Evolutionary conservation across 2,329 filamentous ascomycete genomes (phyloP), one percentile per base, ranked within the genome.

Genomic region (Phialocephala sp.): DNA sequence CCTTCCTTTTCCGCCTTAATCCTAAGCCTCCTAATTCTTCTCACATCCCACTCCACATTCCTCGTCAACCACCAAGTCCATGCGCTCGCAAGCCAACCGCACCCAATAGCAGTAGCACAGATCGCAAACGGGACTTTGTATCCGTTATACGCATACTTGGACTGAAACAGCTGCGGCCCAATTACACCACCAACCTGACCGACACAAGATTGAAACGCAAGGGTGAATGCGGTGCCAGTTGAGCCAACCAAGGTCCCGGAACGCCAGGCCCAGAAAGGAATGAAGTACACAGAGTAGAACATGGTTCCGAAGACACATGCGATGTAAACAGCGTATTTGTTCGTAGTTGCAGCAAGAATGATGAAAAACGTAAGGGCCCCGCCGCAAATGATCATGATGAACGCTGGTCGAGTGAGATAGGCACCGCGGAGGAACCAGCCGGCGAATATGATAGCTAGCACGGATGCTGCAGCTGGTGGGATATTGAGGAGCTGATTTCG

Each of bases 241-340:
- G 77, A 77, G 1, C 81, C 80, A 1, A 72, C 70, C 0, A 82
- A 72, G 11, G 79, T 80, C 2, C 79, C 77, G 3, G 79, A 80
- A 47, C 80, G 75, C 79, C 79, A 82, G 27, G 77, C 77, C 80
- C 80, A 83, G 67, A 82, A 81, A 0, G 80, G 78, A 15, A 83
- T 80, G 64, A 82, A 81, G 63, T 80, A 81, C 3, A 75, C 71
- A 9, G 75, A 74, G 65, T 82, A 82, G 63, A 82, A 81, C 60
- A 80, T 75, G 0, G 76, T 79, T 4, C 81, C 80, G 14, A 84
- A 76, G 8, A 80, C 77, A 65, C 80, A 81, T 5, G 79, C 78
- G 1, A 79, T 73, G 68, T 83, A 84, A 8, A 81, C 78, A 0
- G 77, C 80, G 12, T 76, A 68, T 27, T 68, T 69, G 43, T 76